These are phyloP conservation scores for Boletus patriciae DNA, from an alignment of 768 basidiomycete genomes.

Conservation along the genomic window DNA sequence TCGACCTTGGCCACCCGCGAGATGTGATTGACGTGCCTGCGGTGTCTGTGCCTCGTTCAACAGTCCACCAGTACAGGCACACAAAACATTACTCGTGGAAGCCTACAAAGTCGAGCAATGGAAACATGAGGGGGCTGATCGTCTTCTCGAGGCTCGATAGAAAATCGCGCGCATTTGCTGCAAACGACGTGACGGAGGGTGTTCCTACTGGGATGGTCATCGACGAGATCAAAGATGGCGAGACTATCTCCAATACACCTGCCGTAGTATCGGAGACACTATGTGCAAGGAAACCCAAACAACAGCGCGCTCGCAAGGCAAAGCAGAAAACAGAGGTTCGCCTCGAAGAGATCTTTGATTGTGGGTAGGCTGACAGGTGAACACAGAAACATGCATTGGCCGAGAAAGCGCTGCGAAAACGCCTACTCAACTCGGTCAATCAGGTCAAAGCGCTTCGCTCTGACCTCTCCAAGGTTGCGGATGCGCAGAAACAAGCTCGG, in stretches of 20 bases:
- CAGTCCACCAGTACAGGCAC: conserved; percentile 75
- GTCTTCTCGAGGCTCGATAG: too few species aligned
- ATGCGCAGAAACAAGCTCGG: conserved; percentile 39
- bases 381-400: conserved; percentile 62
- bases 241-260: conserved; percentile 34
- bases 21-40: conserved; percentile 63
- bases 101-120: conserved; percentile 69
- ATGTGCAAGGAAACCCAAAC: conserved; percentile 53
- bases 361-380: conserved; percentile 1
- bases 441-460: conserved; percentile 55
- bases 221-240: conserved; percentile 45
- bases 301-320: conserved; percentile 68
- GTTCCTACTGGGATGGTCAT: conserved; percentile 67
- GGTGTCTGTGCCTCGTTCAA: conserved; percentile 80
- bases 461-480: conserved; percentile 35
- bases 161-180: too few species aligned
- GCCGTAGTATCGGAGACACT: conserved; percentile 39
- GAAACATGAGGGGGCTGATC: conserved; percentile 52
- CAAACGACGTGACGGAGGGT: conserved; percentile 33
- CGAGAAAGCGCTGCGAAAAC: conserved; percentile 59
- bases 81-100: conserved; percentile 64
- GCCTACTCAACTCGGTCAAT: conserved; percentile 58
- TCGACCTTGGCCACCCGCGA: conserved; percentile 42
- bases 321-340: conserved; percentile 64
- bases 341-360: not conserved